phyloP scores from a whole-genome alignment of 192 early-diverging fungal genomes.

The Podila minutissima region DNA sequence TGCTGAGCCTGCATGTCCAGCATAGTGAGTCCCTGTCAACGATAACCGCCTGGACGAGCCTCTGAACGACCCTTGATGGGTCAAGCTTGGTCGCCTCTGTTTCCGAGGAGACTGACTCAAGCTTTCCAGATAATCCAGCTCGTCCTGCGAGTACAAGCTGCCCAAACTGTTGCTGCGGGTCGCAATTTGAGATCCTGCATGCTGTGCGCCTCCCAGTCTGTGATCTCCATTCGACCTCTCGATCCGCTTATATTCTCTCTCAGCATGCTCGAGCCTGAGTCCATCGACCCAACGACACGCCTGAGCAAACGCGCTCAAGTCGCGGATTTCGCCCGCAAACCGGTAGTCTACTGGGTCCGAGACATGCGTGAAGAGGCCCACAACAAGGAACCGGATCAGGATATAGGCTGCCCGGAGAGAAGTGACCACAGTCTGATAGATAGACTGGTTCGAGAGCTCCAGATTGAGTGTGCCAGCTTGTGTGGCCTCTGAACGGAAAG shows the following conservation, averaged over 20 bases:
- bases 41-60: slow-evolving; percentile 14
- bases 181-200: background rate
- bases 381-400: slow-evolving; percentile 49
- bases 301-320: slow-evolving; percentile 55
- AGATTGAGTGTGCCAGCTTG: slow-evolving; percentile 44
- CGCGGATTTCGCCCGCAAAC: slow-evolving; percentile 55
- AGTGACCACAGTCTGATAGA: slow-evolving; percentile 55
- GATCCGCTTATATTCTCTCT: slow-evolving; percentile 33
- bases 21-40: slow-evolving; percentile 5
- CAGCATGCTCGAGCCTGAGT: slow-evolving; percentile 41
- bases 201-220: background rate
- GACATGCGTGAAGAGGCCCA: slow-evolving; percentile 54
- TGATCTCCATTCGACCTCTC: background rate
- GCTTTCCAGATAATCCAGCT: slow-evolving; percentile 9
- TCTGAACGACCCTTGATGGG: slow-evolving; percentile 11
- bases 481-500: slow-evolving; percentile 35
- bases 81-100: slow-evolving; percentile 3
- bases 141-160: slow-evolving; percentile 22
- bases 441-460: slow-evolving; percentile 56
- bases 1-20: slow-evolving; percentile 1
- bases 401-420: slow-evolving; percentile 52
- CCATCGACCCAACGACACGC: slow-evolving; percentile 52
- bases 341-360: slow-evolving; percentile 63
- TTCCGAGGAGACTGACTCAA: background rate
- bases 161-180: slow-evolving; percentile 36